Base-by-base conservation (phyloP, 2,329 filamentous ascomycete species). In the Diaporthe australafricana region DNA sequence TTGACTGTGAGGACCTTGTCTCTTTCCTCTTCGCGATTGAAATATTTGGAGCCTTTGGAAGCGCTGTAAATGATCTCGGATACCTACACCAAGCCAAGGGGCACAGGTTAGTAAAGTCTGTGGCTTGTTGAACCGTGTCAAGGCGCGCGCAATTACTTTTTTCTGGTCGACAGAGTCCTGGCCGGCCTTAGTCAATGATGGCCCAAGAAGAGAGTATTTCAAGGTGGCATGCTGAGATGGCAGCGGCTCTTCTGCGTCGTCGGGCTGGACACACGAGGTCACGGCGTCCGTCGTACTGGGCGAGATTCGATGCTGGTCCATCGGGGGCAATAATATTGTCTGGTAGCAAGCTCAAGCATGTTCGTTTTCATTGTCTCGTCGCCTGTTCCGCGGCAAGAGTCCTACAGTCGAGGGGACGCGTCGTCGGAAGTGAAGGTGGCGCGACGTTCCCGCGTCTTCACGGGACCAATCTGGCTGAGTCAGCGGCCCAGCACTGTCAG, bases 31-130 rank as follows among this genome's bases (percentile, higher is more conserved):
- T 99, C 96, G 72, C 95, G 94, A 76, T 92, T 94, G 87, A 98
- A 99, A 84, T 92, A 99, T 80, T 98, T 98, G 76, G 94, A 97
- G 60, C 96, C 96, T 80, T 97, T 98, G 20, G 95, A 98, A 14
- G 95, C 95, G 81, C 97, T 94, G 83, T 98, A 98, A 73, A 99
- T 99, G 76, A 98, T 92, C 77, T 98, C 95, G 2, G 95, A 97
- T 63, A 99, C 95, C 91, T 92, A n/a, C n/a, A 63, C 47, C 75
- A 50, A 74, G 52, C 11, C 12, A 27, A 14, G n/a, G 53, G 22
- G 42, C 35, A 40, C 17, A 12, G n/a, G 60, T 60, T 9, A 48
- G 52, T n/a, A 12, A 68, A 17, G 16, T 38, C 48, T 3, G 65
- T 17, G 38, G 22, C 45, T 48, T 2, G 27, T 30, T 20, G 20